Percentiles rank a stretch among this genome's conserved stretches.
Conservation (phyloP, 2,329 filamentous ascomycete species). For the Chaetomiaceae sp. region DNA sequence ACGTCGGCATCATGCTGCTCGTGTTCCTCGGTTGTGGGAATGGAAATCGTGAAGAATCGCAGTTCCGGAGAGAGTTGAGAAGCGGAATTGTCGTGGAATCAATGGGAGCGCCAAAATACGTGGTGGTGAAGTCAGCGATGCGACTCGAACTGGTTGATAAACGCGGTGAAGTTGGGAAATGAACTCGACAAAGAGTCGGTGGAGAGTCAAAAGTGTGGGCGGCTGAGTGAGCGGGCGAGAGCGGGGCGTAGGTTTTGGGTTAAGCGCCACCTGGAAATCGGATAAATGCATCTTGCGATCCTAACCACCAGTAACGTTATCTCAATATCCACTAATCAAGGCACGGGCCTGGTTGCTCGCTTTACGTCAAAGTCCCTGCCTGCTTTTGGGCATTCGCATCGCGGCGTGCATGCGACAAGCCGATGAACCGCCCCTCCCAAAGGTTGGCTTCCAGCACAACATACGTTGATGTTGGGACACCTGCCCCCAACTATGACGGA, state of each 20-base stretch:
- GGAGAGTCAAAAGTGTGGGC: background rate
- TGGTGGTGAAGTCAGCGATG: background rate
- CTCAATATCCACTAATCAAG: no score
- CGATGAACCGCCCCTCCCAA: background rate
- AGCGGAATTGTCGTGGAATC: background rate
- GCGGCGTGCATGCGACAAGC: no score
- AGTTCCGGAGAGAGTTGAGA: background rate
- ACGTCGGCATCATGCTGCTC: slow-evolving; percentile 32
- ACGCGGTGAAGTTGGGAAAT: slow-evolving; percentile 3
- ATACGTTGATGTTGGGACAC: slow-evolving; percentile 27
- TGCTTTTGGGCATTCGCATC: no score
- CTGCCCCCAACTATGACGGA: slow-evolving; percentile 57
- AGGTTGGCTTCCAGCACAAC: background rate
- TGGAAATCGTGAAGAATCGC: background rate
- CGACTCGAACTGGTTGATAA: background rate
- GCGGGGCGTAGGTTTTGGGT: background rate
- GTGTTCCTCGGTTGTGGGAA: slow-evolving; percentile 12
- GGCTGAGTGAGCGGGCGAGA: background rate
- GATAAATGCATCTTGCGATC: background rate
- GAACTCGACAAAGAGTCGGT: slow-evolving; percentile 1
- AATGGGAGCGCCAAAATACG: background rate
- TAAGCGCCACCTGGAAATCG: background rate
- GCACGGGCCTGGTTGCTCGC: no score
- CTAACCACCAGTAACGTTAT: no score
- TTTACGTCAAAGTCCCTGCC: background rate